These are phyloP conservation scores for Sugiyamaella qingdaonensis DNA, from an alignment of 805 yeast genomes.

Conservation along the genomic window DNA sequence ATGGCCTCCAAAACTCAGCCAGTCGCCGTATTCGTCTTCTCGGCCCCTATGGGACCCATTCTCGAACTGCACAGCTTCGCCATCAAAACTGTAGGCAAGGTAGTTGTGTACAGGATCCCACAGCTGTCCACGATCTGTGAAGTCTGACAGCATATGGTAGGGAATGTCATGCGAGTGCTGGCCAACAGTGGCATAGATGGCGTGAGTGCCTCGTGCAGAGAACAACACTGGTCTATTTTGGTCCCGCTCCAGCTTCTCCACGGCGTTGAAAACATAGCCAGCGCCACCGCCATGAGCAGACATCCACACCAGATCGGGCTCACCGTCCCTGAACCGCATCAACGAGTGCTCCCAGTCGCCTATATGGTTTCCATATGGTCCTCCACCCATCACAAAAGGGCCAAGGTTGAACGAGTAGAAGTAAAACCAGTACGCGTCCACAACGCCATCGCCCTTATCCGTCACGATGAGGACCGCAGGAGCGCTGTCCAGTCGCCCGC, in stretches of 20 bases:
- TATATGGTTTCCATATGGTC: constrained; percentile 95
- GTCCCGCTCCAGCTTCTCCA: constrained; percentile 56
- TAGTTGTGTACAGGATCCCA: constrained; percentile 91
- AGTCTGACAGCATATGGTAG: constrained; percentile 82
- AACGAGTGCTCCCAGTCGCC: constrained; percentile 98
- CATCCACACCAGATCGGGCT: constrained; percentile 88
- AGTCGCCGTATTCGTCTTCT: constrained; percentile 54
- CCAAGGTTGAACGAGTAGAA: constrained; percentile 93
- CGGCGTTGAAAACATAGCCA: constrained; percentile 71
- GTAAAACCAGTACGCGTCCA: constrained; percentile 94
- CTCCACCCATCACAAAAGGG: constrained; percentile 95
- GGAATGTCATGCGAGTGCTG: constrained; percentile 96
- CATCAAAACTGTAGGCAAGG: constrained; percentile 77
- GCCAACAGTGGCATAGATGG: constrained; percentile 93
- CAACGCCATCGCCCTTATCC: constrained; percentile 92
- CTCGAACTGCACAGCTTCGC: constrained; percentile 41
- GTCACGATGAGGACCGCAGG: constrained; percentile 80
- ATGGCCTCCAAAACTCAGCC: constrained; percentile 77
- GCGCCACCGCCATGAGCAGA: constrained; percentile 98
- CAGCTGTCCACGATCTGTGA: constrained; percentile 89
- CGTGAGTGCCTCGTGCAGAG: constrained; percentile 95
- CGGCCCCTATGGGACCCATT: constrained; percentile 45
- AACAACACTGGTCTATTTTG: constrained; percentile 67
- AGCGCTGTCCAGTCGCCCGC: constrained; percentile 68
- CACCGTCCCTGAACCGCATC: constrained; percentile 75